A percentile compares a stretch with the other conserved stretches of the same genome.
phyloP scores from a whole-genome alignment of 139 green algal species.

The Eudorina sp. region DNA sequence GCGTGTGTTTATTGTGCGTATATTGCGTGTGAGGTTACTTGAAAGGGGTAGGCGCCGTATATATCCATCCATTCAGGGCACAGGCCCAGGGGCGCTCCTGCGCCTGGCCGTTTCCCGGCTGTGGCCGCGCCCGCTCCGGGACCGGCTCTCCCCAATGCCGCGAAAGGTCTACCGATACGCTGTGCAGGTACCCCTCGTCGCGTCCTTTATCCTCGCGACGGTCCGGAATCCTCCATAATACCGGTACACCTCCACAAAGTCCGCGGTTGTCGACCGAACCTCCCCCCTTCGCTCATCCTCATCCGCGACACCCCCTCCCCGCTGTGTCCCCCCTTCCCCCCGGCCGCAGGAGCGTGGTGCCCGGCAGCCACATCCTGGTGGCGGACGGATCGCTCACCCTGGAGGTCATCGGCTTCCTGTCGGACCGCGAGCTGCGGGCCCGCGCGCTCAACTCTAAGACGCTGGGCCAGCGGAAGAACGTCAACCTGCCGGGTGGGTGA shows the following conservation, averaged over 20 bases:
- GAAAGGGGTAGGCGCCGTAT: too few relatives aligned
- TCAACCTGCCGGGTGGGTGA: constrained; percentile 74
- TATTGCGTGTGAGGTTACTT: too few relatives aligned
- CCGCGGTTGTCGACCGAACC: not conserved
- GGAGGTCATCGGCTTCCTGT: constrained; percentile 67
- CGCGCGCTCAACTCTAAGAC: constrained; percentile 56
- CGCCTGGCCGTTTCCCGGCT: too few relatives aligned
- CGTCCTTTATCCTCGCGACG: too few relatives aligned
- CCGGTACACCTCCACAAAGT: not conserved
- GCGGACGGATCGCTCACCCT: constrained; percentile 76
- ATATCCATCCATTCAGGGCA: too few relatives aligned
- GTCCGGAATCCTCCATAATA: too few relatives aligned
- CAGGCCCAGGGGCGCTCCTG: too few relatives aligned
- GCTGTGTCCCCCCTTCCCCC: not conserved
- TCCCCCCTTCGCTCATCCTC: not conserved
- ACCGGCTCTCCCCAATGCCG: too few relatives aligned
- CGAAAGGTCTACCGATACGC: too few relatives aligned
- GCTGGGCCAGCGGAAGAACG: constrained; percentile 69
- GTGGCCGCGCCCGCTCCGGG: too few relatives aligned
- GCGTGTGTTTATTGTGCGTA: too few relatives aligned
- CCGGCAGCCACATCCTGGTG: constrained; percentile 75
- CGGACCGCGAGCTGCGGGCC: constrained; percentile 58
- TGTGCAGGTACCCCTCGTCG: too few relatives aligned
- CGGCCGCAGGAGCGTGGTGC: constrained; percentile 39
- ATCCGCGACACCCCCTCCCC: not conserved